A percentile compares a stretch with the other conserved stretches of the same genome.
phyloP scores from a whole-genome alignment of 2,329 filamentous ascomycete genomes.

The Aspergillus sp. region DNA sequence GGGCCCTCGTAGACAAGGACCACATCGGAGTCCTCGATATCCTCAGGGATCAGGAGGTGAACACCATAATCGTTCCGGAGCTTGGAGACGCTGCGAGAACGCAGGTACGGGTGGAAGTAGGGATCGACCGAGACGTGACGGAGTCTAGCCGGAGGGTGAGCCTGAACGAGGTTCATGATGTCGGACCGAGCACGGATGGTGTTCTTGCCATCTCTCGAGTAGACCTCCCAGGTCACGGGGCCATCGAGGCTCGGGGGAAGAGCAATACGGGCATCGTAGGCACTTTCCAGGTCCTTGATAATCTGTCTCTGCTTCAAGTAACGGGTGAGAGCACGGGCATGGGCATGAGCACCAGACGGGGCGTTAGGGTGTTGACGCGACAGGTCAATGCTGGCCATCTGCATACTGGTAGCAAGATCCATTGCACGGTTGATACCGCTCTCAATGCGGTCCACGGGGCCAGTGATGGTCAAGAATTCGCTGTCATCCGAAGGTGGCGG shows the following conservation, averaged over 20 bases:
- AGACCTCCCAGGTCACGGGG: slow-evolving; percentile 81
- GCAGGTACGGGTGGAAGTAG: slow-evolving; percentile 50
- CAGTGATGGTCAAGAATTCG: slow-evolving; percentile 81
- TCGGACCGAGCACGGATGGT: slow-evolving; percentile 50
- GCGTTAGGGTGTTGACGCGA: slow-evolving; percentile 74
- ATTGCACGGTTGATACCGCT: slow-evolving; percentile 78
- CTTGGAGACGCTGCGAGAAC: slow-evolving; percentile 36
- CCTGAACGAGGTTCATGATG: slow-evolving; percentile 49
- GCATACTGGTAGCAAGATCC: slow-evolving; percentile 84
- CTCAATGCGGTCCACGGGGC: slow-evolving; percentile 71
- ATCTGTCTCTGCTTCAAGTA: slow-evolving; percentile 82
- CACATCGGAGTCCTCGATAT: slow-evolving; percentile 43
- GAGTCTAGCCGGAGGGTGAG: slow-evolving; percentile 47
- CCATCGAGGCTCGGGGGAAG: slow-evolving; percentile 67
- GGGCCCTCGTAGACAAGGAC: slow-evolving; percentile 53
- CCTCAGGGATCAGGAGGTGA: slow-evolving; percentile 49
- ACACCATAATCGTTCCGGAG: slow-evolving; percentile 47
- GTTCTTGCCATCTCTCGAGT: slow-evolving; percentile 82
- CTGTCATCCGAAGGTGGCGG: slow-evolving; percentile 74
- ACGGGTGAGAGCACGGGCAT: slow-evolving; percentile 82
- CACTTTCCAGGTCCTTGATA: slow-evolving; percentile 76
- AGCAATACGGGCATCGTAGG: slow-evolving; percentile 84
- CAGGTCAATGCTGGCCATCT: slow-evolving; percentile 79
- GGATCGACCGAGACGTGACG: slow-evolving; percentile 47
- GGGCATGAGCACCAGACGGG: slow-evolving; percentile 68